Base-by-base conservation (phyloP, 2,329 filamentous ascomycete species). In the Claviceps sp. region DNA sequence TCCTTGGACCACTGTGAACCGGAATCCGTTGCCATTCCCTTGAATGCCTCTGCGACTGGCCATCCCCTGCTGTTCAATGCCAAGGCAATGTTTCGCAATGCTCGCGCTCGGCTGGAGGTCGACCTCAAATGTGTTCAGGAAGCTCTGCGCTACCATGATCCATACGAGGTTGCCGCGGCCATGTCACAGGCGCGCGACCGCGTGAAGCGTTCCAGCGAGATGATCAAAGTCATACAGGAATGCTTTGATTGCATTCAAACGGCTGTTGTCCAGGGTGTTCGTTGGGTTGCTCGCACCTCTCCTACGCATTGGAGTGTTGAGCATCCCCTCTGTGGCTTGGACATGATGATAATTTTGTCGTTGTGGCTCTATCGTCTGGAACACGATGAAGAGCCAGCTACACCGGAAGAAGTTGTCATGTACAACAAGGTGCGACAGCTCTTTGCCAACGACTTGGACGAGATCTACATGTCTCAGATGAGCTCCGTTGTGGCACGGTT, bases 301-400 rank as follows among this genome's bases (percentile, higher is more conserved):
- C 89, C 93, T 22, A 96, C 93, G 47, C 97, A 97, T 71, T 98
- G 93, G 93, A 97, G 91, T 67, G 88, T 97, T 55, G 93, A 98
- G 73, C 91, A 98, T 68, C 90, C 93, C 50, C 82, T 98, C 54
- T 96, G 90, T 64, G 91, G 91, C 56, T 82, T 98, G 73, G 93
- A 98, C 68, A 78, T 97, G 59, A 95, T 98, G 82, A 93, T 97
- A 67, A 93, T 96, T 61, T 84, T 98, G 61, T 96, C 89, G 63
- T 77, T 97, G 60, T 98, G 93, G 93, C 84, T 98, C 62, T 97
- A 96, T 75, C 89, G 90, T 72, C 85, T 98, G 75, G 93, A 98
- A 85, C 90, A 97, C 73, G 93, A 98, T 74, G 90, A 95, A 58
- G 91, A 97, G 73, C 84, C 85, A 26, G 86, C 88, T 38, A 87